Evolutionary conservation across 345 rosid species (phyloP), one percentile per base, ranked within the genome.

Genomic region (Ceriops decandra): DNA sequence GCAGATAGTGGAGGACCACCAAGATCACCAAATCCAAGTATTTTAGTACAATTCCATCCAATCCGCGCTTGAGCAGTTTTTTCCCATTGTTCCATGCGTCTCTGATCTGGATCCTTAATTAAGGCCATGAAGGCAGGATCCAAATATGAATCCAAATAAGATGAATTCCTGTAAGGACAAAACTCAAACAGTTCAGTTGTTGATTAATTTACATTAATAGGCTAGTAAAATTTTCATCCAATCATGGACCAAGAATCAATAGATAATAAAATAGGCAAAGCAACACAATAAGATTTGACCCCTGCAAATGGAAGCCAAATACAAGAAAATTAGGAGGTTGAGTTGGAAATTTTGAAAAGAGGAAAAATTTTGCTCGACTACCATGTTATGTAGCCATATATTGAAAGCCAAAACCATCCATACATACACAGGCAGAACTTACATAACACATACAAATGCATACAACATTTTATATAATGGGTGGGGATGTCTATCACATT

Each of bases 71-170:
- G 90, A 75, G 95, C 90, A 67, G 89, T 84, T 76, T 91, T 95
- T 80, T 95, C 98, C 99, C 99, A 95, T 78, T 88, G 97, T 76
- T 95, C 99, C 79, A 74, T 77, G 52, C 90, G 95, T 78, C 92
- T 86, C 81, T 90, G 82, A 79, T 95, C 99, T 65, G 99, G 99
- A 84, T 95, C 99, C 84, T 90, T 95, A 31, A 88, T 88, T 70
- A 88, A 75, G 11, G 99, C 91, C 96, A 95, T 91, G 83, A 95
- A 95, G 68, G 98, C 90, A 38, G 99, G 99, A 87, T 95, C 99
- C 85, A 95, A 74, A 72, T 82, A 92, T 7, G 96, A 85, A 80
- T 85, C 99, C 85, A 90, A 78, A 77, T 86, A 83, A 47, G 88
- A 65, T 19, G 97, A 89, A 76, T 76, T 89, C 92, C 98, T 93